These are phyloP conservation scores for Pythium chondricola DNA, from an alignment of 352 stramenopile species.

Conservation along the genomic window DNA sequence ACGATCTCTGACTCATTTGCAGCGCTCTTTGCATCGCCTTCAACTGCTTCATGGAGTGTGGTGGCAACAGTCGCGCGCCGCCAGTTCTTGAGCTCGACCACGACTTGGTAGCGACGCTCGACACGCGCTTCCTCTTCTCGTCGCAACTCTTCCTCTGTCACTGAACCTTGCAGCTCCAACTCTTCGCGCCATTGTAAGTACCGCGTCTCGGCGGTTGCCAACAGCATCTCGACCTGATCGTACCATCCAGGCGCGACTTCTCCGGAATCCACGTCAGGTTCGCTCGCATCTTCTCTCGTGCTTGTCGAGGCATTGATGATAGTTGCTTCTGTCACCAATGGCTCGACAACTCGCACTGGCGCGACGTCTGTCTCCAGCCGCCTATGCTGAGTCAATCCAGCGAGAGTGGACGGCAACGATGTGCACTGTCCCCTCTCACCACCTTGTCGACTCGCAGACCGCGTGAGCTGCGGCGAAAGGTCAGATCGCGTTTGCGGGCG, in stretches of 20 bases:
- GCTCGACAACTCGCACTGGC: too few relatives aligned
- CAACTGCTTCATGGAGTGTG: not conserved
- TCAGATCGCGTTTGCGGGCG: not conserved
- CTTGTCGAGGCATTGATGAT: too few relatives aligned
- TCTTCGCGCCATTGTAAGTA: conserved; percentile 17
- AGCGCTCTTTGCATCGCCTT: not conserved
- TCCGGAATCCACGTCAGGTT: not conserved
- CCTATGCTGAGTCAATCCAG: too few relatives aligned
- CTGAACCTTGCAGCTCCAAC: conserved; percentile 16
- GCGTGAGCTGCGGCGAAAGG: not conserved
- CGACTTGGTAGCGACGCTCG: conserved; percentile 1
- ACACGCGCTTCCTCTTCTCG: conserved; percentile 9
- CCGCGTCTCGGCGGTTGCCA: conserved; percentile 17
- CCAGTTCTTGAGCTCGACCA: conserved; percentile 9
- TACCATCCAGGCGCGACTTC: conserved; percentile 19
- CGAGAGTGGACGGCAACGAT: not conserved
- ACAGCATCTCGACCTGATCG: conserved; percentile 23
- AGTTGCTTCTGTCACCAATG: too few relatives aligned
- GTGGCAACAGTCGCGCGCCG: conserved; percentile 2
- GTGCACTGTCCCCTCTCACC: too few relatives aligned
- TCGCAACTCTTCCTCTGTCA: conserved; percentile 12
- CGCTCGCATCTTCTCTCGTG: too few relatives aligned
- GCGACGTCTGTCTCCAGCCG: too few relatives aligned
- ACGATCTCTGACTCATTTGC: not conserved
- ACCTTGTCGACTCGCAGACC: not conserved